A percentile compares a stretch with the other conserved stretches of the same genome.
These are phyloP conservation scores for Pyrus hybrid DNA, from an alignment of 331 rosid species.

Conservation along the genomic window DNA sequence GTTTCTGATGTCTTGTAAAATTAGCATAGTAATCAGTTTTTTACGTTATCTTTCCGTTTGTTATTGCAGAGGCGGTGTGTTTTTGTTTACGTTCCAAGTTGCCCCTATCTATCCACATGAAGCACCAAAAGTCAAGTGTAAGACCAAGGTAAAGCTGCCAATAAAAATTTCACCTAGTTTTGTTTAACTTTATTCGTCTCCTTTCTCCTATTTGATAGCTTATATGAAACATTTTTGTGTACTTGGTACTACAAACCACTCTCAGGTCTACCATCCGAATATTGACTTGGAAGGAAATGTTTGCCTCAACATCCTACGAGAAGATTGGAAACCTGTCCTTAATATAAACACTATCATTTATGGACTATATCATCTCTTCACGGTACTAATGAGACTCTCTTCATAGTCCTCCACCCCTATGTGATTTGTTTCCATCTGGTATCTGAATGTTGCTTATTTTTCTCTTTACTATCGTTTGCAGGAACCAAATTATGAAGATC, in stretches of 20 bases:
- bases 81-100: conserved; percentile 47
- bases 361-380: conserved; percentile 87
- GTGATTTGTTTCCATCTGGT: background rate
- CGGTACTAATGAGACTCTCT: conserved; percentile 34
- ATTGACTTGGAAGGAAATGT: conserved; percentile 98
- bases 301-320: conserved; percentile 89
- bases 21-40: background rate
- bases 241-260: background rate
- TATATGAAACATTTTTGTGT: background rate
- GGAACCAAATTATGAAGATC: conserved; percentile 57
- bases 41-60: background rate
- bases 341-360: conserved; percentile 75
- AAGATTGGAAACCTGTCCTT: conserved; percentile 98
- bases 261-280: conserved; percentile 88
- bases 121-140: conserved; percentile 62
- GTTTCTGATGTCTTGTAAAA: background rate
- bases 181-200: background rate
- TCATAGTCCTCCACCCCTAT: background rate
- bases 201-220: background rate
- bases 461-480: background rate
- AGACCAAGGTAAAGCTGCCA: conserved; percentile 40
- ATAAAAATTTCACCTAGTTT: background rate
- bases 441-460: background rate
- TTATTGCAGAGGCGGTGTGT: conserved; percentile 39
- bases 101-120: conserved; percentile 52